These are phyloP conservation scores for Pseudogymnoascus sp. DNA, from an alignment of 2,329 filamentous ascomycete genomes.

Conservation along the genomic window DNA sequence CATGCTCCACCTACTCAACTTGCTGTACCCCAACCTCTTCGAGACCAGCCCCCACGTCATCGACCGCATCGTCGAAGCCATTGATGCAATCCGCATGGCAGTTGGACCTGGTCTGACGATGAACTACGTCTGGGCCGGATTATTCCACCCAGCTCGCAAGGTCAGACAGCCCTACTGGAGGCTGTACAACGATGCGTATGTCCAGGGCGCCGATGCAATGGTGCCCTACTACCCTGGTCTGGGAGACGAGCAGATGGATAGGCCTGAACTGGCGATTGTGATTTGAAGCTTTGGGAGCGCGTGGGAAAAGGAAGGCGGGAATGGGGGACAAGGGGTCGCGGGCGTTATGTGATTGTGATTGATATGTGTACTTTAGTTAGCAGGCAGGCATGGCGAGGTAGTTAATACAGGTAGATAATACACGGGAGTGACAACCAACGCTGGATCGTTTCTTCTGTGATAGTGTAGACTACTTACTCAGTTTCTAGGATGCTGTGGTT, in stretches of 20 bases:
- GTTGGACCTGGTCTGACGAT: constrained; percentile 87
- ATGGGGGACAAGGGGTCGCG: background rate
- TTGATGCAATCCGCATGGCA: constrained; percentile 90
- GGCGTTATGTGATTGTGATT: background rate
- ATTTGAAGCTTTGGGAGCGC: constrained; percentile 44
- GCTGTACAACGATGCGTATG: constrained; percentile 94
- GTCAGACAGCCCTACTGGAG: constrained; percentile 94
- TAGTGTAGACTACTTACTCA: background rate
- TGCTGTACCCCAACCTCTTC: constrained; percentile 94
- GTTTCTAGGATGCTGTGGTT: background rate
- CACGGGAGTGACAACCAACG: constrained; percentile 2
- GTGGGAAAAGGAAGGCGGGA: background rate
- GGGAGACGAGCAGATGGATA: constrained; percentile 70
- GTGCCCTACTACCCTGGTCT: constrained; percentile 91
- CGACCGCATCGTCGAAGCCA: constrained; percentile 93
- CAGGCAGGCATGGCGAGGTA: constrained; percentile 6
- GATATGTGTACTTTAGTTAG: constrained; percentile 6
- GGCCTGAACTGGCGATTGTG: constrained; percentile 77
- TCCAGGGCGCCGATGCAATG: constrained; percentile 87
- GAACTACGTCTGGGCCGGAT: constrained; percentile 96
- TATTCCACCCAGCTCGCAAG: constrained; percentile 95
- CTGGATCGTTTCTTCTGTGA: background rate
- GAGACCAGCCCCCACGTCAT: constrained; percentile 98
- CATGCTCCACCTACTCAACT: constrained; percentile 94
- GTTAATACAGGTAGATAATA: constrained; percentile 9